Evolutionary conservation across 805 yeast species (phyloP), one percentile per base, ranked within the genome.

Genomic region (Torulaspora gathmanii): DNA sequence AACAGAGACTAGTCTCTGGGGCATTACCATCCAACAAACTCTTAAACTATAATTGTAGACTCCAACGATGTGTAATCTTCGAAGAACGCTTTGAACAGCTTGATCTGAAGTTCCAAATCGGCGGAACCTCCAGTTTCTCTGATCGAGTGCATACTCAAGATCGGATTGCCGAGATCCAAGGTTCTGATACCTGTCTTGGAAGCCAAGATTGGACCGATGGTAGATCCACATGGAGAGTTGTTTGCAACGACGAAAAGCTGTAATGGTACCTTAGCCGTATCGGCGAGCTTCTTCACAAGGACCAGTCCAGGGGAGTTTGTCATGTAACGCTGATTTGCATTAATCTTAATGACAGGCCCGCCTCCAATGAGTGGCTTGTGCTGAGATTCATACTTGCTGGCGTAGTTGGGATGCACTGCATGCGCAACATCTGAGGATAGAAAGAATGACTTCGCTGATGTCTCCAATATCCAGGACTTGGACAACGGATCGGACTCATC

Each of bases 351-450:
- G 2, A 89, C 97, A 0, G 98, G 96, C 5, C 99, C 99, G 28
- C 73, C 72, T 59, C 95, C 95, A 49, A 91, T 69, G 41, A 74
- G 73, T 1, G 99, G 98, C 52, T 79, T 78, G 65, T 91, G 95
- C 49, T 76, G 70, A 17, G 78, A 62, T 62, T 93, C 98, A 67
- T 93, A 85, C 55, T 78, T 78, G 42, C 74, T 76, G 4, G 78
- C 69, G 64, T 91, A 91, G 66, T 91, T 91, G 46, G 99, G 99
- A 65, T 91, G 96, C 30, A 91, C 84, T 26, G 96, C 98, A 63
- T 91, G 99, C 1, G 98, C 96, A 80, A 89, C 93, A 64, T 91
- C 99, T 0, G 96, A 86, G 0, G 97, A 90, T 36, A 93, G 65
- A 55, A 91, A 75, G 65, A 93, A 90, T 1, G 97, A 88, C 62